Evolutionary conservation across 192 early-diverging fungal species (phyloP).

Genomic region (Coemansia sp.): DNA sequence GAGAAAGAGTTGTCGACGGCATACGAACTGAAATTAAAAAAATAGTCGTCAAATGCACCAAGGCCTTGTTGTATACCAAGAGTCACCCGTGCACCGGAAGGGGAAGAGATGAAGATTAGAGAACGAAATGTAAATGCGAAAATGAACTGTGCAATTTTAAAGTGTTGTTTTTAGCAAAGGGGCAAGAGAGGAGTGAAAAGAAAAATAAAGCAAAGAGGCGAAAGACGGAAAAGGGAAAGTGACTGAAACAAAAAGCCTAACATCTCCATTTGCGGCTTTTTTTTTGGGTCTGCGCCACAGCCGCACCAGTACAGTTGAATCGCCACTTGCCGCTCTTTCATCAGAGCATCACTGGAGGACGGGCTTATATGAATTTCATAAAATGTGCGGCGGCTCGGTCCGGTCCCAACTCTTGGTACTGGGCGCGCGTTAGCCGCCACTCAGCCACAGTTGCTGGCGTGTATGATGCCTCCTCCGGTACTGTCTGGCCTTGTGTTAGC

Average conservation of each 20-base stretch:
- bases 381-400: slow-evolving; percentile 33
- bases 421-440: slow-evolving; percentile 28
- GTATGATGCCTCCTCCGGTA: background rate
- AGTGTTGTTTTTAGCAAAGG: background rate
- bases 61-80: background rate
- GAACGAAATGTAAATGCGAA: slow-evolving; percentile 12
- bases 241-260: background rate
- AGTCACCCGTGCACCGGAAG: background rate
- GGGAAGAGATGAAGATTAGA: slow-evolving; percentile 8
- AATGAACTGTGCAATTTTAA: background rate
- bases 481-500: slow-evolving; percentile 8
- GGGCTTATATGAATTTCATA: slow-evolving; percentile 13
- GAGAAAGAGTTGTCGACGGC: slow-evolving; percentile 36
- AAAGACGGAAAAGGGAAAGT: slow-evolving; percentile 10
- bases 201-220: slow-evolving; percentile 13
- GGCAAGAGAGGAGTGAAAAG: background rate
- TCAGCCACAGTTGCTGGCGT: background rate
- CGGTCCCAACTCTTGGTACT: slow-evolving; percentile 43
- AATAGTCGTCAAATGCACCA: slow-evolving; percentile 20
- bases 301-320: no score
- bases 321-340: background rate
- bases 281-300: background rate
- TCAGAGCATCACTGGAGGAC: background rate
- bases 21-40: slow-evolving; percentile 20
- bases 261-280: background rate